Percentiles rank a stretch among this genome's conserved stretches.
Evolutionary conservation across 108 stramenopile genomes (phyloP).

Genomic region (Cyclotella kingstonii): DNA sequence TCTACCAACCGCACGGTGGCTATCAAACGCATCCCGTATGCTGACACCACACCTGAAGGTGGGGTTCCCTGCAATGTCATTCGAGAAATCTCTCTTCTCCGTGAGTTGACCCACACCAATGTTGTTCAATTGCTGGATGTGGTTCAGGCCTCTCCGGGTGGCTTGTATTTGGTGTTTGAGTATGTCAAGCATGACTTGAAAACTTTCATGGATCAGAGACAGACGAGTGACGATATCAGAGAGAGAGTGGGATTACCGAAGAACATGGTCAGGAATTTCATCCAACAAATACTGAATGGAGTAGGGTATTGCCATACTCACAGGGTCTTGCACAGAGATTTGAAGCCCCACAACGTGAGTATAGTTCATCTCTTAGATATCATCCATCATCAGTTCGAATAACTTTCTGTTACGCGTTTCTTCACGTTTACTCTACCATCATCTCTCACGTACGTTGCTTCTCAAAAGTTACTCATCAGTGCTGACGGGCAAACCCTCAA

Average conservation of each 20-base stretch:
- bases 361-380: too few relatives aligned
- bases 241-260: constrained; percentile 72
- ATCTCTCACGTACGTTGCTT: not conserved
- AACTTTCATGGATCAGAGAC: constrained; percentile 78
- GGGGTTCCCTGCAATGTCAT: constrained; percentile 91
- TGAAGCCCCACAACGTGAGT: constrained; percentile 91
- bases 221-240: constrained; percentile 66
- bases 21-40: constrained; percentile 89
- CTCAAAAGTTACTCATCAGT: constrained; percentile 62
- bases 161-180: constrained; percentile 87
- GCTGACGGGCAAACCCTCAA: constrained; percentile 83
- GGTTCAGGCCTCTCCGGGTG: constrained; percentile 76
- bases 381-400: too few relatives aligned
- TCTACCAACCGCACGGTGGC: constrained; percentile 78
- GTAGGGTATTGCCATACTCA: constrained; percentile 89
- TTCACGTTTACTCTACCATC: not conserved
- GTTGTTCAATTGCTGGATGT: constrained; percentile 79
- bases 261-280: constrained; percentile 65
- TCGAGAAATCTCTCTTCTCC: constrained; percentile 83
- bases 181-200: constrained; percentile 83
- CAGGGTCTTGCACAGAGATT: constrained; percentile 87
- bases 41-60: constrained; percentile 82
- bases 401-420: not conserved
- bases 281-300: constrained; percentile 82
- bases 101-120: constrained; percentile 84